Percentiles rank a stretch among this genome's conserved stretches.
Conservation (phyloP, 495 filamentous ascomycete genomes). For the Trypethelium eluteriae region DNA sequence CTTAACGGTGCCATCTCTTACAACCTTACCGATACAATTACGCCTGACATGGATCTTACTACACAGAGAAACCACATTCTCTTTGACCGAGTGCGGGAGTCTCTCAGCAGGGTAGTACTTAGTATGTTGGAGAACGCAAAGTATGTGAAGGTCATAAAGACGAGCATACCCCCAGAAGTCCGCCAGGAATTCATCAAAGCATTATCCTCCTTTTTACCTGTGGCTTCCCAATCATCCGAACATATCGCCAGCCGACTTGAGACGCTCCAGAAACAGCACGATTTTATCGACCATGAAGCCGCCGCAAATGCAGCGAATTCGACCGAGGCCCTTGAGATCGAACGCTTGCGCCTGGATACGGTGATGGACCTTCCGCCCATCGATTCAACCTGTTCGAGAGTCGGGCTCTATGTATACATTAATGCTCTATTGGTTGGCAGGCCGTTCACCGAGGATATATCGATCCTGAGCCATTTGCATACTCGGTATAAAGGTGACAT, state of each 20-base stretch:
- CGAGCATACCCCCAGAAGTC: neutral
- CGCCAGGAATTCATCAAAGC: neutral
- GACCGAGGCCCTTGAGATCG: neutral
- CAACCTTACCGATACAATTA: neutral
- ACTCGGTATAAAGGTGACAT: conserved; percentile 79
- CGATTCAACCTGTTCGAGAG: conserved; percentile 55
- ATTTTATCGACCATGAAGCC: neutral
- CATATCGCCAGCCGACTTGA: neutral
- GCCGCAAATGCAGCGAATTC: neutral
- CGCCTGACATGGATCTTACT: neutral
- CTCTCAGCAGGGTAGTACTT: neutral
- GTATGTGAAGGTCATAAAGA: too few species aligned
- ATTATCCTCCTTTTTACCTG: neutral
- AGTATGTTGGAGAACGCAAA: neutral
- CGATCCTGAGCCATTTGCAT: conserved; percentile 68
- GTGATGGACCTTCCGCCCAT: conserved; percentile 59
- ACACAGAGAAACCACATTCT: neutral
- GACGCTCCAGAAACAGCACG: neutral
- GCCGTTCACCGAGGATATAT: conserved; percentile 73
- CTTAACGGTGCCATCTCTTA: neutral
- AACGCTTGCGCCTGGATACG: conserved; percentile 23
- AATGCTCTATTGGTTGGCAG: conserved; percentile 72
- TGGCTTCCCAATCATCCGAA: neutral
- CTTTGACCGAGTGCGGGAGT: neutral
- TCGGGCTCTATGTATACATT: conserved; percentile 85